phyloP scores from a whole-genome alignment of 768 basidiomycete genomes.

The Leccinum sublutescens region DNA sequence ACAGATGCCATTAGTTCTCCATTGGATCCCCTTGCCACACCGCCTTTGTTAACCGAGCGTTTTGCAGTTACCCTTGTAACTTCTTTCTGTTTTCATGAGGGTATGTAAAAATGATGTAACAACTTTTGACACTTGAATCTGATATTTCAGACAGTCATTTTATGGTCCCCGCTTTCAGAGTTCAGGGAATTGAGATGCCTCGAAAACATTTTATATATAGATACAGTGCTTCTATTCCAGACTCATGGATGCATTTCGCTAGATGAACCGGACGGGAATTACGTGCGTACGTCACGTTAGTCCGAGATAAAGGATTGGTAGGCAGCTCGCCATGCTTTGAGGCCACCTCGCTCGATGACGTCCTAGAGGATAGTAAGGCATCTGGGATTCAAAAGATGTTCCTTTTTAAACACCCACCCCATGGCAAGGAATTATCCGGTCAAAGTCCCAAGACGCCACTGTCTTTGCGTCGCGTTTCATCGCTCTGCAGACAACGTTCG shows the following conservation, averaged over 20 bases:
- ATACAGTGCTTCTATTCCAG: conserved; percentile 5
- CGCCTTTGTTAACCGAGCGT: neutral
- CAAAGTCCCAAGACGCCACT: conserved; percentile 72
- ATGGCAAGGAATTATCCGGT: conserved; percentile 74
- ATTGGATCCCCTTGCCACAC: neutral
- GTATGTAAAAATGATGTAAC: neutral
- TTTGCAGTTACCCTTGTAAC: neutral
- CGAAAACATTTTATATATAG: neutral
- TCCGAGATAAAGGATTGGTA: conserved; percentile 35
- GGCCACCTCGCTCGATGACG: conserved; percentile 61
- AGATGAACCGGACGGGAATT: neutral
- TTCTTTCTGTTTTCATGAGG: neutral
- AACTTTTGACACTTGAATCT: neutral
- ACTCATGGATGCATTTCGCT: neutral
- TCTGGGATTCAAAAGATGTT: neutral
- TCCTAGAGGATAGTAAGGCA: conserved; percentile 35
- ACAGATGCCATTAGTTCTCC: neutral
- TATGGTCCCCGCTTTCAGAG: neutral
- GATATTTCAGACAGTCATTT: neutral
- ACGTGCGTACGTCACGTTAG: neutral
- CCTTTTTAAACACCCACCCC: conserved; percentile 36
- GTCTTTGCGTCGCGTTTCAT: conserved; percentile 65
- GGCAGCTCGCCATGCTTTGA: conserved; percentile 50
- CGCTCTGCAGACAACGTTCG: conserved; percentile 26
- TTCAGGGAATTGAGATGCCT: neutral